Evolutionary conservation across 2,329 filamentous ascomycete genomes (phyloP).

Genomic region (Alternaria rosae): DNA sequence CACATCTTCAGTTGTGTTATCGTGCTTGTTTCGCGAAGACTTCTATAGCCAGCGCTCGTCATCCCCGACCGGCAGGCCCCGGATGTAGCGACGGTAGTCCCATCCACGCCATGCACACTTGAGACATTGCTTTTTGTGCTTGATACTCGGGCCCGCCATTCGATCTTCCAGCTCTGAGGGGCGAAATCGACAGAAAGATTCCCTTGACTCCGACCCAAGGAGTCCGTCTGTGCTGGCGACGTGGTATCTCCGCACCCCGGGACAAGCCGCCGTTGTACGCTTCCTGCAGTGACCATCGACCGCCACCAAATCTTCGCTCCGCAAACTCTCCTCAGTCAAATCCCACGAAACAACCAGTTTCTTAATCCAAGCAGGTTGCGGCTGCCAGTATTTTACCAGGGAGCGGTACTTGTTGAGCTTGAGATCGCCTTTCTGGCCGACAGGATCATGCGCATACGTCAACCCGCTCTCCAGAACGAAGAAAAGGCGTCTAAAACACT

Average conservation of each 20-base stretch:
- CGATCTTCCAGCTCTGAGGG: not conserved
- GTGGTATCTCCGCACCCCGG: not conserved
- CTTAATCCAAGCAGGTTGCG: not conserved
- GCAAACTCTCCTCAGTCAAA: slow-evolving; percentile 1
- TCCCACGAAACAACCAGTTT: slow-evolving; percentile 5
- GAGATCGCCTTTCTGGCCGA: not conserved
- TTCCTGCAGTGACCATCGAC: slow-evolving; percentile 2
- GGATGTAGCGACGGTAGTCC: slow-evolving; percentile 6
- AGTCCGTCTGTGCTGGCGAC: not conserved
- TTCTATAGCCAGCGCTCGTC: slow-evolving; percentile 7
- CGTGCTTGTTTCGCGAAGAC: not conserved
- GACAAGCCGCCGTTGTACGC: not conserved
- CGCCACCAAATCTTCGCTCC: slow-evolving; percentile 1
- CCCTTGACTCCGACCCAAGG: not conserved
- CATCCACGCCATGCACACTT: not conserved
- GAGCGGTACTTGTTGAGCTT: not conserved
- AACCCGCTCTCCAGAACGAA: slow-evolving; percentile 3
- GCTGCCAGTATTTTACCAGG: not conserved
- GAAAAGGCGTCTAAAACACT: not conserved
- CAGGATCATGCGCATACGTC: slow-evolving; percentile 2
- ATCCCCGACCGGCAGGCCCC: not conserved
- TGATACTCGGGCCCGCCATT: not conserved
- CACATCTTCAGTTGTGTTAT: slow-evolving; percentile 3
- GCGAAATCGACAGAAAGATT: slow-evolving; percentile 2
- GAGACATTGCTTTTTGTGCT: slow-evolving; percentile 9